phyloP scores from a whole-genome alignment of 2,329 filamentous ascomycete genomes.

The Zalaria obscura region DNA sequence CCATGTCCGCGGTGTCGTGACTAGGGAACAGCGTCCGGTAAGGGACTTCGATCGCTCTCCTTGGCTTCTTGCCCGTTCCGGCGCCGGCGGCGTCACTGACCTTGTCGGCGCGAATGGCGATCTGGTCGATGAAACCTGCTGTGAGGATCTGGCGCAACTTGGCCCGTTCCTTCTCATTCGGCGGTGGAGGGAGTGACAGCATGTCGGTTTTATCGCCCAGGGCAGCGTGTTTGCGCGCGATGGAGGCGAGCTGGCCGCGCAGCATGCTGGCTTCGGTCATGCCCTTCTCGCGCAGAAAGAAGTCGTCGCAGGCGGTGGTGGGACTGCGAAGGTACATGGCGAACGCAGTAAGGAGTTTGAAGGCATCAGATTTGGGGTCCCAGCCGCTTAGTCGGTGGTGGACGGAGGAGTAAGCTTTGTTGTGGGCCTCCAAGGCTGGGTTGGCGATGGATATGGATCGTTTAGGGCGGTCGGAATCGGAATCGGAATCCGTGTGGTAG shows the following conservation, averaged over 20 bases:
- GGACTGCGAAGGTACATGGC: constrained; percentile 46
- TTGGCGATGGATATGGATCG: constrained; percentile 28
- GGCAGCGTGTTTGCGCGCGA: constrained; percentile 27
- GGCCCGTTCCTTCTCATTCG: constrained; percentile 51
- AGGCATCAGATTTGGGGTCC: constrained; percentile 72
- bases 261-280: constrained; percentile 78
- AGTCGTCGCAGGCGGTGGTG: constrained; percentile 47
- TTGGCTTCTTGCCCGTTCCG: constrained; percentile 53
- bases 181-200: constrained; percentile 33
- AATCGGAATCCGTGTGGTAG: constrained; percentile 19
- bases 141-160: constrained; percentile 84
- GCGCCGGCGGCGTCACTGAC: constrained; percentile 42
- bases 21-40: constrained; percentile 76
- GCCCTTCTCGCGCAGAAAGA: constrained; percentile 78
- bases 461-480: constrained; percentile 3
- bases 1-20: constrained; percentile 17
- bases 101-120: constrained; percentile 85
- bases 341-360: constrained; percentile 84
- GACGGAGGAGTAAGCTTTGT: constrained; percentile 53
- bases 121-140: constrained; percentile 83
- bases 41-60: constrained; percentile 79
- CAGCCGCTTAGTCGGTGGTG: constrained; percentile 67
- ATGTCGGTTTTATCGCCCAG: neutral
- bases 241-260: constrained; percentile 65
- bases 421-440: constrained; percentile 42